Base-by-base conservation (phyloP, 148 eudicot genomes). In the Chenopodium berlandieri region DNA sequence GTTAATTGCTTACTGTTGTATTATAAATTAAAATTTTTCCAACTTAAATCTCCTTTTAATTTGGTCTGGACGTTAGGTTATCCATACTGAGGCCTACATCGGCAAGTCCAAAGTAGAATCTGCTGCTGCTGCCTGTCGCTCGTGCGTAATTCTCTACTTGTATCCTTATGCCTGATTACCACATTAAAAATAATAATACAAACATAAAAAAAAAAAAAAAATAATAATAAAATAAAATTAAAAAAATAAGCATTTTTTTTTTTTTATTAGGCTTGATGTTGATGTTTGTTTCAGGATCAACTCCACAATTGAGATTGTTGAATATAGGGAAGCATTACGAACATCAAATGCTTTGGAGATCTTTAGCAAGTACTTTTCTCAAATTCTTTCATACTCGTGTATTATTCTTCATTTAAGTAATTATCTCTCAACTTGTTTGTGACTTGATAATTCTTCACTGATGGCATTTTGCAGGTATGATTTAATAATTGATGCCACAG, bases 21-120 rank as follows among this genome's bases (percentile, higher is more conserved):
- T 5, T 1, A 11, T 12, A 10, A 46, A 34, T 22, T 52, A 30
- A 4, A 64, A 34, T 23, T 7, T 74, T 0, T 4, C 9, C 4
- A 34, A 27, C 64, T 44, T 27, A 19, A 9, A n/a, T 74, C 64
- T 75, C 7, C 0, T 70, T 71, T 67, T 74, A 7, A 30, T 31
- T 9, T 69, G 48, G 7, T 72, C 23, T 75, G 47, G 14, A 71
- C 68, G 81, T 56, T 83, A 96, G 99, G 90, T 96, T 81, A 96
- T 96, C 80, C 99, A 96, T 83, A 81, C 90, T 27, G 99, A 96
- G 84, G 90, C 91, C 50, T 94, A 87, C 89, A 92, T 96, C 68
- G 98, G 99, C 82, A 86, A 81, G 83, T 87, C 99, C 47, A 96
- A 96, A 90, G 99, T 94, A 79, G 94, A 94, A 84, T 96, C 98